Evolutionary conservation across 345 rosid species (phyloP), one percentile per base, ranked within the genome.

Genomic region (Salix udensis): DNA sequence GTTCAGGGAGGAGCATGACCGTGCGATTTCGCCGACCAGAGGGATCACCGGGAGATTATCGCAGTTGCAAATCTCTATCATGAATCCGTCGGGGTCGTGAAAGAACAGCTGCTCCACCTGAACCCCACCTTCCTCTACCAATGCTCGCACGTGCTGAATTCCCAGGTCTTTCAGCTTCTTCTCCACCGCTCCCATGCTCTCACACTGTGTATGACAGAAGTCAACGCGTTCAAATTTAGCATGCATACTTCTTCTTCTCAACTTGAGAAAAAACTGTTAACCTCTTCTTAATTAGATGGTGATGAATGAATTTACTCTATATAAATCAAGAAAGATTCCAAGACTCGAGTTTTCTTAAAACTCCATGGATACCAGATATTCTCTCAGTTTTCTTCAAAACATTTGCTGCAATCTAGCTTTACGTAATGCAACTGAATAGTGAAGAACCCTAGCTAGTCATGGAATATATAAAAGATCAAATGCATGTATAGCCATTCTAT

Each of bases 31-130:
- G 2, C 81, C 77, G 2, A 37, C 82, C 2, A 85, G 74, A 18
- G 88, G 88, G 31, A 85, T 46, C 50, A 85, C 80, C 0, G 88
- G 88, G 34, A 85, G 78, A n/a, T 67, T 80, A 36, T 85, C 88
- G 11, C 88, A 85, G 53, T 82, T 76, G 84, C 88, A 85, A 18
- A 85, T 80, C 82, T 85, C 88, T 9, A 85, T 24, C 88, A 85
- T 85, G 77, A 80, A 82, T 1, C 88, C 88, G 24, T 85, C 88
- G 12, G 88, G 88, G 71, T 85, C 88, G 5, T 85, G 88, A 76
- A 85, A 85, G 78, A 85, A 85, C 31, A 85, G 75, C 53, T 85
- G 88, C 67, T 85, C 88, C 13, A 85, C 86, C 2, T 67, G 76
- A 19, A 78, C 77, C 0, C 86, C 88, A 5, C 73, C 85, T 80